phyloP scores from a whole-genome alignment of 331 rosid genomes.

The Prunus yedoensis region DNA sequence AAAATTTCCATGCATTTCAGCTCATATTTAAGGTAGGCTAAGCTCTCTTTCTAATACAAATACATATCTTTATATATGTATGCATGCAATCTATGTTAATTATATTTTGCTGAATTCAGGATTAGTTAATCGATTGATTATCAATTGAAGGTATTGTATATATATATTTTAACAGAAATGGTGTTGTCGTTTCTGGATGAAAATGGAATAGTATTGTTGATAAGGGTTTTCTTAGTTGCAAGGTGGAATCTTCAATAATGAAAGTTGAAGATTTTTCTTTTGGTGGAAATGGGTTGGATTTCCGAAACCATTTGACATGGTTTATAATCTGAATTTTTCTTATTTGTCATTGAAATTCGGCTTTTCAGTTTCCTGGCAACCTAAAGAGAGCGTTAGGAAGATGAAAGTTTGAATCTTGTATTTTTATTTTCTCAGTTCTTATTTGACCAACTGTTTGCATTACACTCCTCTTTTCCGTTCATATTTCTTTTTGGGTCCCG shows the following conservation, averaged over 20 bases:
- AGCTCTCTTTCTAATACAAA: background rate
- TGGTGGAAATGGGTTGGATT: background rate
- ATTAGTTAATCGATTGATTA: background rate
- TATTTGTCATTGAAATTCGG: conserved; percentile 2
- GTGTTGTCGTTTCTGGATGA: too few relatives aligned
- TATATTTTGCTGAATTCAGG: background rate
- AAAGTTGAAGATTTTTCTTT: background rate
- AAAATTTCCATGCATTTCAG: conserved; percentile 28
- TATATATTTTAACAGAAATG: background rate
- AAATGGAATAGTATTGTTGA: background rate
- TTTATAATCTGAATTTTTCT: background rate
- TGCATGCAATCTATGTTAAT: background rate
- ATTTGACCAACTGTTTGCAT: background rate
- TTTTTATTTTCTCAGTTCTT: background rate
- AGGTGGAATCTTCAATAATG: conserved; percentile 16
- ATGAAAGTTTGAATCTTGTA: background rate
- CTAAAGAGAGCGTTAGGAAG: background rate
- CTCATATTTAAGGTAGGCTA: conserved; percentile 33
- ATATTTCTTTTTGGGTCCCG: background rate
- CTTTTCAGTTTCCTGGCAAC: background rate
- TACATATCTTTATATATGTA: background rate
- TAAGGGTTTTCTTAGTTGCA: background rate
- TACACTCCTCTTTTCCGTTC: background rate
- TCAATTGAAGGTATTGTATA: background rate
- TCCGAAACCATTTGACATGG: background rate